Percentiles rank a stretch among this genome's conserved stretches.
Evolutionary conservation across 2,329 filamentous ascomycete species (phyloP).

Genomic region (Neoarthrinium moseri): DNA sequence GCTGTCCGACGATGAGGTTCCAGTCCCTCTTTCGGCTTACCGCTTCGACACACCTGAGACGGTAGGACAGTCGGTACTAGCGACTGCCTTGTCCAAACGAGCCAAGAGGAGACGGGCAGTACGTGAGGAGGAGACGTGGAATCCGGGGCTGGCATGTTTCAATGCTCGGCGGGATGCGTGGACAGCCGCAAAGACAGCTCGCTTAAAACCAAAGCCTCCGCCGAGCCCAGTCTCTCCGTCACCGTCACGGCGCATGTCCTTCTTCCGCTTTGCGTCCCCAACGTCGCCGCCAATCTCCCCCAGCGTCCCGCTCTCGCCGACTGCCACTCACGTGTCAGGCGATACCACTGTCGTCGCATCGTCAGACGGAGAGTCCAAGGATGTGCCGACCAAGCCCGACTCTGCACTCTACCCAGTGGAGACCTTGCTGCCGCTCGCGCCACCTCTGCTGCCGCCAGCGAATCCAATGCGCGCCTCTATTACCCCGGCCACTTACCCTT

Average conservation of each 20-base stretch:
- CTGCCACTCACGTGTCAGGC: slow-evolving; percentile 26
- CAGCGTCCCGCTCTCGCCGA: slow-evolving; percentile 22
- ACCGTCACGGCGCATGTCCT: slow-evolving; percentile 49
- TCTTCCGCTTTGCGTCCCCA: slow-evolving; percentile 43
- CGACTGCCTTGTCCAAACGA: slow-evolving; percentile 46
- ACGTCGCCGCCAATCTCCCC: slow-evolving; percentile 20
- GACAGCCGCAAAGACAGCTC: slow-evolving; percentile 71
- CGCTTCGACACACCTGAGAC: slow-evolving; percentile 51
- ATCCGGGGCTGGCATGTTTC: slow-evolving; percentile 79
- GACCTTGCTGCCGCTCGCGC: slow-evolving; percentile 68
- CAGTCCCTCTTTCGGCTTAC: slow-evolving; percentile 41
- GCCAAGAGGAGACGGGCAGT: slow-evolving; percentile 56
- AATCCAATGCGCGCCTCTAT: slow-evolving; percentile 80
- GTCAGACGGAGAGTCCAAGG: slow-evolving; percentile 38
- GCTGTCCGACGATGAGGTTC: slow-evolving; percentile 48
- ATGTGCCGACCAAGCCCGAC: slow-evolving; percentile 31
- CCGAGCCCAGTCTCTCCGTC: slow-evolving; percentile 35
- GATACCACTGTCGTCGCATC: slow-evolving; percentile 38
- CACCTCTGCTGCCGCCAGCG: slow-evolving; percentile 68
- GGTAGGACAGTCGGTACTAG: slow-evolving; percentile 39
- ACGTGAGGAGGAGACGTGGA: slow-evolving; percentile 71
- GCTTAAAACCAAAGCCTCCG: slow-evolving; percentile 46
- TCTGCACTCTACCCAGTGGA: slow-evolving; percentile 50
- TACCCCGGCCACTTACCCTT: slow-evolving; percentile 69
- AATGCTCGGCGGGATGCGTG: slow-evolving; percentile 76